A percentile compares a stretch with the other conserved stretches of the same genome.
These are phyloP conservation scores for Phytopythium mirpurense DNA, from an alignment of 352 stramenopile genomes.

Conservation along the genomic window DNA sequence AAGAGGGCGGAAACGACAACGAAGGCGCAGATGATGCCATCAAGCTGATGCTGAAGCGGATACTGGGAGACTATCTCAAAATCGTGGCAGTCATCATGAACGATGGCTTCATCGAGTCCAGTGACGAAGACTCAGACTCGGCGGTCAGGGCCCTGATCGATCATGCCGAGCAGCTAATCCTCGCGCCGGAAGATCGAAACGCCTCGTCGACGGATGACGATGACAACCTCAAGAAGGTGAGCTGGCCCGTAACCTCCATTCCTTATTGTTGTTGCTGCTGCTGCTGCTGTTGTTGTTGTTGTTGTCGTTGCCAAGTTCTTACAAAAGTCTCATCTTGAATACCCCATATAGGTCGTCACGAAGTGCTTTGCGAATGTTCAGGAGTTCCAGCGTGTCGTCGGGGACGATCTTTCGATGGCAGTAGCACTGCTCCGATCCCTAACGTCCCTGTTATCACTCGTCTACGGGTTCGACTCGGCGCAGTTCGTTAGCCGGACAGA, in stretches of 20 bases:
- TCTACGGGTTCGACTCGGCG: slow-evolving; percentile 16
- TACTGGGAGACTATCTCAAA: slow-evolving; percentile 15
- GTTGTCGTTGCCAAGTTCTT: no score
- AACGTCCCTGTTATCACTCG: slow-evolving; percentile 16
- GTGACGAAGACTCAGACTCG: not conserved
- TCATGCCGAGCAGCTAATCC: slow-evolving; percentile 15
- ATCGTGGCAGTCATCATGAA: slow-evolving; percentile 8
- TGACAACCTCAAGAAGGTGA: slow-evolving; percentile 13
- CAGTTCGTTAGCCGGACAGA: slow-evolving; percentile 10
- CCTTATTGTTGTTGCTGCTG: no score
- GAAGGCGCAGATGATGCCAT: not conserved
- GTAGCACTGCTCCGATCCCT: slow-evolving; percentile 22
- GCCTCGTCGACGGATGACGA: slow-evolving; percentile 1
- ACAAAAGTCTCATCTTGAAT: not conserved
- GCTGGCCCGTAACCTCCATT: not conserved
- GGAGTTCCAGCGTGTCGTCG: slow-evolving; percentile 16
- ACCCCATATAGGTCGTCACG: slow-evolving; percentile 14
- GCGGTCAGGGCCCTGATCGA: slow-evolving; percentile 3
- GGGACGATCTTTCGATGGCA: slow-evolving; percentile 14
- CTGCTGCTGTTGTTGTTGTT: no score
- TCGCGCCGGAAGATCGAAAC: slow-evolving; percentile 7
- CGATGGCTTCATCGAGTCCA: slow-evolving; percentile 7
- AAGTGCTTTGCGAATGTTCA: slow-evolving; percentile 22
- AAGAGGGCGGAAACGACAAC: not conserved
- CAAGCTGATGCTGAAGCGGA: slow-evolving; percentile 4